These are phyloP conservation scores for Pythium phragmitis DNA, from an alignment of 352 stramenopile genomes.

Conservation along the genomic window DNA sequence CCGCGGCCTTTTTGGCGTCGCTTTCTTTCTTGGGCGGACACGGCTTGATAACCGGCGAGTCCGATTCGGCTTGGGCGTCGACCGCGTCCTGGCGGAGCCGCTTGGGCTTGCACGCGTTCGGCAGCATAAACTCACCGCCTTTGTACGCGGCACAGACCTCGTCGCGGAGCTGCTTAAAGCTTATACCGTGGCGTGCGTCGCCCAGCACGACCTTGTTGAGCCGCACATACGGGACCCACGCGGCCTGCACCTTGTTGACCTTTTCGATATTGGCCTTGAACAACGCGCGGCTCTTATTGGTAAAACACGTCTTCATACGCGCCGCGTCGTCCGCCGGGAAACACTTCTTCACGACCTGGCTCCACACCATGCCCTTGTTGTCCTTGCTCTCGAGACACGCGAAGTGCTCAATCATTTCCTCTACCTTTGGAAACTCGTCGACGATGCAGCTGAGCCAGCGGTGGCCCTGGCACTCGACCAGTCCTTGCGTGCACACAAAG, in stretches of 20 bases:
- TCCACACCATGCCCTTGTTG: slow-evolving; percentile 73
- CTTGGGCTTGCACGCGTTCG: slow-evolving; percentile 53
- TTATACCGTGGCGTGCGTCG: slow-evolving; percentile 59
- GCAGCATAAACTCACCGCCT: slow-evolving; percentile 41
- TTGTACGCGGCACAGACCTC: slow-evolving; percentile 70
- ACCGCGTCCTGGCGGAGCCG: slow-evolving; percentile 46
- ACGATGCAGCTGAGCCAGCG: slow-evolving; percentile 79
- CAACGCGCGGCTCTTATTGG: slow-evolving; percentile 52
- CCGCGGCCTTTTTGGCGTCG: slow-evolving; percentile 29
- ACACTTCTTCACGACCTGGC: slow-evolving; percentile 57
- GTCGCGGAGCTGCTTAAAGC: slow-evolving; percentile 62
- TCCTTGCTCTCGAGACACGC: slow-evolving; percentile 78
- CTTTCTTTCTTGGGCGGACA: slow-evolving; percentile 68
- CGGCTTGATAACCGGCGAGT: slow-evolving; percentile 55
- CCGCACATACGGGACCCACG: slow-evolving; percentile 74
- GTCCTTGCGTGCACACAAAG: slow-evolving; percentile 67
- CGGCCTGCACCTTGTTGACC: slow-evolving; percentile 45
- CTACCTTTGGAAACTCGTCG: slow-evolving; percentile 60
- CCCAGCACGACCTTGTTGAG: slow-evolving; percentile 60
- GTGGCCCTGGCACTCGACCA: slow-evolving; percentile 74
- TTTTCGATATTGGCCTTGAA: slow-evolving; percentile 59
- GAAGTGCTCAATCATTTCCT: slow-evolving; percentile 59
- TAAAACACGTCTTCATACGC: slow-evolving; percentile 66
- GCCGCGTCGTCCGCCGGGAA: slow-evolving; percentile 48
- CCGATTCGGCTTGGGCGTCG: slow-evolving; percentile 31